Evolutionary conservation across 768 basidiomycete species (phyloP), one percentile per base, ranked within the genome.

Genomic region (Tulasnella sp.): DNA sequence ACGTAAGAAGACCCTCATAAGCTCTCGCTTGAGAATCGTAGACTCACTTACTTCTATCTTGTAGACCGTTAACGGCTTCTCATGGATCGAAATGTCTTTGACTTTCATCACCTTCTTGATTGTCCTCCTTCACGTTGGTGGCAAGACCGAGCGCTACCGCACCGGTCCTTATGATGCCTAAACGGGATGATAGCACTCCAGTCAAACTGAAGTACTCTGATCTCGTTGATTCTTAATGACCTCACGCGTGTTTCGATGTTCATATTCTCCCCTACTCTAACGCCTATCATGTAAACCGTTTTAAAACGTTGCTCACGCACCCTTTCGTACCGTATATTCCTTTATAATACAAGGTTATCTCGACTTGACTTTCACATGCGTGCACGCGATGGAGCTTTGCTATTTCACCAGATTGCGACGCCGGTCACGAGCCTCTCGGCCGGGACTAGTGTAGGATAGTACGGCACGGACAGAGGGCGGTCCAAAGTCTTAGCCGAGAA

Each of bases 41-140:
- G 31, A 31, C 31, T 25, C 29, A 64, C 29, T 1, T 11, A 2
- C 11, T 29, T 64, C 15, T 64, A 34, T 12, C 12, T 64, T 11
- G 11, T 39, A 70, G 69, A 70, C 69, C 40, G 69, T 70, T 36
- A 37, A 70, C 14, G 69, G 69, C 5, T 70, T 70, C 36, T 29
- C 69, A 12, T 70, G 69, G 69, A 70, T 70, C n/a, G 69, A 70
- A 36, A 70, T 70, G 69, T 38, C 69, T n/a, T 70, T 70, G 36
- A 70, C 69, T 31, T 70, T 70, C 69, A 70, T 70, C 40, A 70
- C 69, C 0, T 42, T 70, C 36, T 38, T 38, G n/a, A 42, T 70
- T 36, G 36, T 70, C 69, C 15, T 70, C 29, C 69, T 70, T 36
- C 69, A 70, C 69, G 17, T 70, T 15, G 69, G 69, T 42, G 37